These are phyloP conservation scores for Blastobotrys parvus DNA, from an alignment of 805 yeast genomes.

Conservation along the genomic window DNA sequence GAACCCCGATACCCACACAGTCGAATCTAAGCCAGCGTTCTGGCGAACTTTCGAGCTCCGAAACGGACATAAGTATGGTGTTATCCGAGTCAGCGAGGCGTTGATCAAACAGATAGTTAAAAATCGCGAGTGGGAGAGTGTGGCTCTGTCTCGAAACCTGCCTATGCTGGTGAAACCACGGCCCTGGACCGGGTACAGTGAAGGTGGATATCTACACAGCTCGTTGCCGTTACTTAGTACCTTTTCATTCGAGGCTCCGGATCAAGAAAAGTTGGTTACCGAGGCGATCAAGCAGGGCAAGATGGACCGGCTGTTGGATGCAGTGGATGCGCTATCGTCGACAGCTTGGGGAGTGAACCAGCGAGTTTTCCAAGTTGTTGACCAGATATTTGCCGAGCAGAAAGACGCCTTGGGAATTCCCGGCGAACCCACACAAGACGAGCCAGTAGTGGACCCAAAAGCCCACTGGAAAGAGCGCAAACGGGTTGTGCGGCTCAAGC, in stretches of 20 bases:
- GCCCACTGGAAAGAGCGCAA: background rate
- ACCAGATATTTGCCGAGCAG: conserved; percentile 80
- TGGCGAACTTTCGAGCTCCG: conserved; percentile 75
- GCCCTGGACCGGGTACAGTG: conserved; percentile 71
- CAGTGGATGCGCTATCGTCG: conserved; percentile 72
- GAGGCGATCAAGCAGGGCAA: conserved; percentile 67
- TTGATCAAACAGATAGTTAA: conserved; percentile 57
- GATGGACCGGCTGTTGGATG: conserved; percentile 60
- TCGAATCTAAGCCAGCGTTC: conserved; percentile 79
- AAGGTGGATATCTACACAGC: conserved; percentile 75
- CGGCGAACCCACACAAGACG: conserved; percentile 16
- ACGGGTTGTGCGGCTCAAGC: background rate
- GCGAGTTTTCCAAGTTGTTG: conserved; percentile 55
- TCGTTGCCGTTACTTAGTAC: conserved; percentile 4
- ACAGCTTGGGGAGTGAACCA: conserved; percentile 90
- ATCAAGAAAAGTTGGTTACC: conserved; percentile 75
- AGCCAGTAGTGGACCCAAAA: background rate
- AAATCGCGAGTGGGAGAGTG: conserved; percentile 33
- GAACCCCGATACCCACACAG: conserved; percentile 64
- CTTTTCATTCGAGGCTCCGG: conserved; percentile 63
- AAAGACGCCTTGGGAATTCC: conserved; percentile 59
- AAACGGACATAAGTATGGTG: conserved; percentile 70
- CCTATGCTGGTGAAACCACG: conserved; percentile 89
- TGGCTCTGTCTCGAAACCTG: conserved; percentile 46
- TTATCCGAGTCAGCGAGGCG: conserved; percentile 62